Conservation (phyloP, 805 yeast genomes). For the Kodamaea neixiangensis region DNA sequence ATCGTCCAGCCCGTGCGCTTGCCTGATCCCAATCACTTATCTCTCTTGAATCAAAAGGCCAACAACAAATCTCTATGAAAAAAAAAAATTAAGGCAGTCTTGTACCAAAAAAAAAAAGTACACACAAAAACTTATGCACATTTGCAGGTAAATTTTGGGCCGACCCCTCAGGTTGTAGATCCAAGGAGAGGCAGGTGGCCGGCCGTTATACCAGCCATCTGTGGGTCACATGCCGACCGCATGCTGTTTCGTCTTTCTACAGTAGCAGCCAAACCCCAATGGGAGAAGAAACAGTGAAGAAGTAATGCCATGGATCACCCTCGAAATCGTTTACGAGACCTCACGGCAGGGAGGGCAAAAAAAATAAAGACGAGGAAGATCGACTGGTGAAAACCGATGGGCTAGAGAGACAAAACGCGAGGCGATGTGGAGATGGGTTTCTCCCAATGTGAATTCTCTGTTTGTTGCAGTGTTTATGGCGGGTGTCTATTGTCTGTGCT, state of each 20-base stretch:
- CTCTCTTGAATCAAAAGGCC: background rate
- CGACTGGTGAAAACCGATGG: too few relatives aligned
- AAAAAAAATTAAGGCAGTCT: background rate
- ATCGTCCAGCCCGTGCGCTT: background rate
- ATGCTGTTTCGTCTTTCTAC: too few relatives aligned
- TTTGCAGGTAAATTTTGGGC: background rate
- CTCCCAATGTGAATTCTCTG: background rate
- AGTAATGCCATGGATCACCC: too few relatives aligned
- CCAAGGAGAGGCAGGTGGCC: too few relatives aligned
- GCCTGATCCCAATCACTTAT: constrained; percentile 3
- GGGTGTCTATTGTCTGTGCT: background rate
- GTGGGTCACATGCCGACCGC: too few relatives aligned
- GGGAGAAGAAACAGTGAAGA: too few relatives aligned
- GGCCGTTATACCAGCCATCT: too few relatives aligned
- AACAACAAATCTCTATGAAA: constrained; percentile 3
- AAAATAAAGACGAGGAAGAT: background rate
- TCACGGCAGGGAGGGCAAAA: background rate
- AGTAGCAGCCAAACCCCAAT: too few relatives aligned
- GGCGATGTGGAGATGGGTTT: background rate
- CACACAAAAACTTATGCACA: background rate
- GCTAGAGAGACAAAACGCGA: background rate
- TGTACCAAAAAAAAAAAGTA: constrained; percentile 3
- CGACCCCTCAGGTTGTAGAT: constrained; percentile 4
- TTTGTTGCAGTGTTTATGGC: background rate
- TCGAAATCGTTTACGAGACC: background rate